Percentiles rank a stretch among this genome's conserved stretches.
These are phyloP conservation scores for Acanthamoeba royreba DNA, from an alignment of 208 protist genomes.

Conservation along the genomic window DNA sequence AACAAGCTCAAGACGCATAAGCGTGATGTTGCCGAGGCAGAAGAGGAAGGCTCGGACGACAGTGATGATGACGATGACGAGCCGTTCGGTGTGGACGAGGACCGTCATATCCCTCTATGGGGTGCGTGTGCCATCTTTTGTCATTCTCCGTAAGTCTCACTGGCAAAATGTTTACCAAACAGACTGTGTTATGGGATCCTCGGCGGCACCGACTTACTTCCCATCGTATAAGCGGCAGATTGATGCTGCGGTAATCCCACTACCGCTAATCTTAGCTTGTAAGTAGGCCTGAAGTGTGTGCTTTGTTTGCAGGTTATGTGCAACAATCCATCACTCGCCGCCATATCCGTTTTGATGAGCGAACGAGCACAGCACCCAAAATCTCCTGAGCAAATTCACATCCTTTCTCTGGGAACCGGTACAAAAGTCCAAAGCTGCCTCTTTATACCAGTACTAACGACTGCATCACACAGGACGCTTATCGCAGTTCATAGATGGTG, in stretches of 20 bases:
- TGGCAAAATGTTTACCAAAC: neutral
- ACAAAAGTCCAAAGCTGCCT: neutral
- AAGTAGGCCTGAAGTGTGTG: no score
- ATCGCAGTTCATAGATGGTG: conserved; percentile 39
- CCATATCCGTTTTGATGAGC: conserved; percentile 24
- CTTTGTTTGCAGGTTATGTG: no score
- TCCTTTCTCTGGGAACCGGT: conserved; percentile 40
- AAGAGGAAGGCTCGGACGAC: neutral
- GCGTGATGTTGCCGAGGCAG: neutral
- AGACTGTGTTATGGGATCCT: conserved; percentile 35
- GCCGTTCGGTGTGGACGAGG: neutral
- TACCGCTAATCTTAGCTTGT: no score
- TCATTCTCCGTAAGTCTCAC: neutral
- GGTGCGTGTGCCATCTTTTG: neutral
- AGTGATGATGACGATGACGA: neutral
- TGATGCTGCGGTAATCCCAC: neutral
- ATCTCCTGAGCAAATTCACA: neutral
- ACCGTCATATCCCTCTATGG: neutral
- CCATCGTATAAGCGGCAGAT: conserved; percentile 13
- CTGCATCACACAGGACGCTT: neutral
- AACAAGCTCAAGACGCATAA: neutral
- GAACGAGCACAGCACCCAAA: neutral
- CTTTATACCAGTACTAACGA: neutral
- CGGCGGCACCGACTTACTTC: conserved; percentile 30
- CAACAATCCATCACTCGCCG: conserved; percentile 12